phyloP scores from a whole-genome alignment of 1,139 yeast species.

The Hansenula sp. region DNA sequence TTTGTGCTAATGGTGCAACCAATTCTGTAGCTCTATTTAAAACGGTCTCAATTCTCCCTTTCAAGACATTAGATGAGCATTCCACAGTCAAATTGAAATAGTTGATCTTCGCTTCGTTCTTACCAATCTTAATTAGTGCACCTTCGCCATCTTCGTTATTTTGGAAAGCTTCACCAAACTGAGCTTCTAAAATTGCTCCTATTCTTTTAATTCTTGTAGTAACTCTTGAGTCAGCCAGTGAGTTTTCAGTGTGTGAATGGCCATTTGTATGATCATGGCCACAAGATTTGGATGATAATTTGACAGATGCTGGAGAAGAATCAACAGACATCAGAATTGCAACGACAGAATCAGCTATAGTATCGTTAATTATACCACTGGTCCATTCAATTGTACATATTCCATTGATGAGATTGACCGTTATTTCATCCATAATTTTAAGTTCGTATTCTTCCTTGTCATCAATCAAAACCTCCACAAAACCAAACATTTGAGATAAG shows the following conservation, averaged over 20 bases:
- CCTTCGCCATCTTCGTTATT: slow-evolving; percentile 34
- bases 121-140: slow-evolving; percentile 54
- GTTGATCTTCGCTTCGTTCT: slow-evolving; percentile 64
- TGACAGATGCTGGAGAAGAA: slow-evolving; percentile 92
- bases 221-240: slow-evolving; percentile 31
- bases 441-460: slow-evolving; percentile 42
- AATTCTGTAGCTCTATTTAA: slow-evolving; percentile 72
- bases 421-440: slow-evolving; percentile 45
- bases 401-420: slow-evolving; percentile 47
- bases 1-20: slow-evolving; percentile 65
- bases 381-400: slow-evolving; percentile 80
- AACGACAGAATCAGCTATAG: slow-evolving; percentile 90
- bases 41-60: slow-evolving; percentile 79
- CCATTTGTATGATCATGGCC: slow-evolving; percentile 35
- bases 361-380: slow-evolving; percentile 84
- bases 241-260: slow-evolving; percentile 20
- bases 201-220: slow-evolving; percentile 60
- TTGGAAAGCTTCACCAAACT: slow-evolving; percentile 75
- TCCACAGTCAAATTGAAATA: slow-evolving; percentile 61
- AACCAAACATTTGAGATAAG: slow-evolving; percentile 93
- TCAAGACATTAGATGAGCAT: slow-evolving; percentile 74
- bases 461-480: slow-evolving; percentile 60
- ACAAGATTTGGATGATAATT: slow-evolving; percentile 63
- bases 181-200: slow-evolving; percentile 64
- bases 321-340: slow-evolving; percentile 90